Base-by-base conservation (phyloP, 2,329 filamentous ascomycete species). In the Cladosporium oxysporum region DNA sequence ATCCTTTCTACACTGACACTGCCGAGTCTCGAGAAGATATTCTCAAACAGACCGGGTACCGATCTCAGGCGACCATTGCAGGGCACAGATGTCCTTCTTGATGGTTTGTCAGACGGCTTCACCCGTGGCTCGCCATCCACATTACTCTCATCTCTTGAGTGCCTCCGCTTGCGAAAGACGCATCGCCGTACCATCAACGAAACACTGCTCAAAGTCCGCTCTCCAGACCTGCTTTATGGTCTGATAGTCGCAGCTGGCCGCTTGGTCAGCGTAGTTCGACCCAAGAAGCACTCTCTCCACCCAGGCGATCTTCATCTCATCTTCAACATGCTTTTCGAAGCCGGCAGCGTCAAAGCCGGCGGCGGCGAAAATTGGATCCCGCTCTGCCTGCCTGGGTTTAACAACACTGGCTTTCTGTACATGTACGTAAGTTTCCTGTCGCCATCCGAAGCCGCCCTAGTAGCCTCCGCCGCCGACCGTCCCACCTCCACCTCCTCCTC, bases 291-390 rank as follows among this genome's bases (percentile, higher is more conserved):
- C 78, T 97, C 93, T 0, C 84, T 99, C 2, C 96, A 99, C 72
- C 95, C 96, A 0, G 94, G 93, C 69, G 95, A 99, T 76, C 84
- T 99, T 28, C 94, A 97, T 75, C 86, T 99, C 55, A 93, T 99
- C 67, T 99, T 99, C 84, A 98, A 98, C 76, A 99, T 99, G 96
- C 87, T 99, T 1, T 99, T 99, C 73, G 93, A 96, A 80, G 95
- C 94, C 2, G 92, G 92, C 58, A 91, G 92, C 52, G 90, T 99
- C 76, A 94, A 95, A 76, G 90, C 92, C 23, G 93, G 91, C 6
- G 93, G 87, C n/a, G 95, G 94, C 33, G 95, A 99, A 78, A 97
- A 94, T 73, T 99, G 95, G 95, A 94, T 98, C 58, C 95, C 95
- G 0, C 84, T 99, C 7, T 99, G 95, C 73, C 85, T 99, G 3